These are phyloP conservation scores for Auricularia auricula-judae DNA, from an alignment of 768 basidiomycete species.

Conservation along the genomic window DNA sequence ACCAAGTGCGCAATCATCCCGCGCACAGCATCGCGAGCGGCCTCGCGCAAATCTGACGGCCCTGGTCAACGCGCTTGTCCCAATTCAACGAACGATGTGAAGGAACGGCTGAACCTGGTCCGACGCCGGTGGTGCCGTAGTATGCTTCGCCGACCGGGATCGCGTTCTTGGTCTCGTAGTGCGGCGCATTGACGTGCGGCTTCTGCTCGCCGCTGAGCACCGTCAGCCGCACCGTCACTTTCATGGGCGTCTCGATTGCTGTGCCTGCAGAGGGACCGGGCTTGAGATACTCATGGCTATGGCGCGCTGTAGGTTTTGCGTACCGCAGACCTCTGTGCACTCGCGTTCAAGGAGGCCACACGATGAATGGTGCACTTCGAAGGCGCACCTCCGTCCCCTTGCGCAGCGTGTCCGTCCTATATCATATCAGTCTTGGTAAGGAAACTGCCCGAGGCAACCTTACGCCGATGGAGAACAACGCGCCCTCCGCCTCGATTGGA, in stretches of 20 bases:
- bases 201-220: constrained; percentile 37
- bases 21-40: constrained; percentile 43
- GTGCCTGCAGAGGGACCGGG: constrained; percentile 28
- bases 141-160: constrained; percentile 26
- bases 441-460: constrained; percentile 11
- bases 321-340: constrained; percentile 46
- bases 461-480: constrained; percentile 50
- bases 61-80: neutral
- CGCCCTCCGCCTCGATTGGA: constrained; percentile 49
- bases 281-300: neutral
- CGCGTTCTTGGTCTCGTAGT: constrained; percentile 30
- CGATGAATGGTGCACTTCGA: neutral
- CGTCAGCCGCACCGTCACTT: constrained; percentile 40
- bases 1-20: constrained; percentile 45
- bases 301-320: constrained; percentile 6
- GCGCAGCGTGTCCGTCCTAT: constrained; percentile 56
- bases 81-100: neutral
- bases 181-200: constrained; percentile 46
- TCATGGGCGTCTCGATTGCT: constrained; percentile 55
- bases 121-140: constrained; percentile 50
- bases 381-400: constrained; percentile 50
- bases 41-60: constrained; percentile 36
- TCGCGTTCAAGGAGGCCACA: neutral
- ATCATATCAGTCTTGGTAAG: neutral
- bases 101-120: constrained; percentile 20